Base-by-base conservation (phyloP, 768 basidiomycete species). In the Neoboletus magnificus region DNA sequence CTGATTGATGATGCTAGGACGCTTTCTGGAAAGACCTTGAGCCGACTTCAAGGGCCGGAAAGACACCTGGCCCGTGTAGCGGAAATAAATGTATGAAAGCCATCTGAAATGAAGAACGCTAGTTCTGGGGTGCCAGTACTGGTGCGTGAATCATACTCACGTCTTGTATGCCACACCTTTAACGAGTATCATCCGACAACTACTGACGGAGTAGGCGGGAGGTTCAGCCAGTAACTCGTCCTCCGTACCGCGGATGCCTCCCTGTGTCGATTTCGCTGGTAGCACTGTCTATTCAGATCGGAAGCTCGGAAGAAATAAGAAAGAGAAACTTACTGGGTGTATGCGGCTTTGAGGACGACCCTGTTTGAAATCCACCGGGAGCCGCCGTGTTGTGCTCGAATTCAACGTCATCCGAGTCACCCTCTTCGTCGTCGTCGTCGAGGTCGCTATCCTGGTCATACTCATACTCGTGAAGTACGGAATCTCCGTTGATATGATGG, bases 401-500 rank as follows among this genome's bases (percentile, higher is more conserved):
- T 35, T 1, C 30, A 23, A 2, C 2, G 23, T 20, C n/a, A 20
- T 49, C 55, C 25, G 4, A 15, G 15, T 53, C 55, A 0, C 23
- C 35, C 1, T 51, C 55, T 5, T 58, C 59, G 16, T 70, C 66
- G 18, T 70, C 66, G 18, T 64, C 67, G 5, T 71, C 70, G 20
- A 69, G 65, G 43, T 69, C 68, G 39, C 70, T 71, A 32, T 69
- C 68, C 23, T 51, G 57, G 20, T 71, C 61, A 12, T 70, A 70
- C 13, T 60, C 61, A 9, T 69, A 70, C 3, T 67, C 60, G 39
- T 67, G 67, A 22, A 67, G 65, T 0, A 69, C 23, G 9, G 66
- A 53, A 22, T 69, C 48, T 11, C 16, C 36, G 22, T 44, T 48
- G 48, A 67, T 55, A 2, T 68, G 64, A 6, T 50, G 35, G 25